phyloP scores from a whole-genome alignment of 805 yeast species.

The Cyberlindnera bimundalis region DNA sequence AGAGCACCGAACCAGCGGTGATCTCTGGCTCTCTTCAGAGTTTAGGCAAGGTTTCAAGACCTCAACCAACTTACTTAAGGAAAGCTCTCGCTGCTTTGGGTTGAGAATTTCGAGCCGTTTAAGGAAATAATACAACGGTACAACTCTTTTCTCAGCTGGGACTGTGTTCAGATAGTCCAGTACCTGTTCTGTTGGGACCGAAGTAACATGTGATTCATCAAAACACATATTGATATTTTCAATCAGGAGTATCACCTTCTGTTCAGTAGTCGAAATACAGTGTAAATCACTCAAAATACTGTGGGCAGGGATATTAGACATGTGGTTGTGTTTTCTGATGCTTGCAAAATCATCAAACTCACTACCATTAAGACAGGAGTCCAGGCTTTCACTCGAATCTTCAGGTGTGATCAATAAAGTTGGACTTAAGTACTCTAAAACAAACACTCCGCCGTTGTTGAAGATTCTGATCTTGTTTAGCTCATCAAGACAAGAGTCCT shows the following conservation, averaged over 20 bases:
- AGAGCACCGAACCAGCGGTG: slow-evolving; percentile 9
- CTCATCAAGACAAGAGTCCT: slow-evolving; percentile 2
- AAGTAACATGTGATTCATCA: slow-evolving; percentile 2
- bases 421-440: slow-evolving; percentile 14
- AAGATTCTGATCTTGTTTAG: slow-evolving; percentile 7
- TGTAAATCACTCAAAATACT: slow-evolving; percentile 10
- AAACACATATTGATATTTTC: slow-evolving; percentile 10
- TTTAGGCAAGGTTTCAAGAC: slow-evolving; percentile 6
- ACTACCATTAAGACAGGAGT: neutral
- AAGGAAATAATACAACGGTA: slow-evolving; percentile 15
- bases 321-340: slow-evolving; percentile 19
- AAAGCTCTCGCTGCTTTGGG: slow-evolving; percentile 4
- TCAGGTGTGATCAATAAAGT: slow-evolving; percentile 1
- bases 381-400: neutral
- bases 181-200: slow-evolving; percentile 13
- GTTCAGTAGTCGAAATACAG: slow-evolving; percentile 14
- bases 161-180: slow-evolving; percentile 13
- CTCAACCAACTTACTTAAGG: neutral
- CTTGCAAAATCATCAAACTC: slow-evolving; percentile 26
- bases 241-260: slow-evolving; percentile 7
- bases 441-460: slow-evolving; percentile 19
- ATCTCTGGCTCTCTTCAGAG: slow-evolving; percentile 5
- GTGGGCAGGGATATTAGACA: neutral
- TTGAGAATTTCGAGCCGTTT: slow-evolving; percentile 6
- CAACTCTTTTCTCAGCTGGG: slow-evolving; percentile 9